Base-by-base conservation (phyloP, 148 eudicot genomes). In the Diospyros lotus region DNA sequence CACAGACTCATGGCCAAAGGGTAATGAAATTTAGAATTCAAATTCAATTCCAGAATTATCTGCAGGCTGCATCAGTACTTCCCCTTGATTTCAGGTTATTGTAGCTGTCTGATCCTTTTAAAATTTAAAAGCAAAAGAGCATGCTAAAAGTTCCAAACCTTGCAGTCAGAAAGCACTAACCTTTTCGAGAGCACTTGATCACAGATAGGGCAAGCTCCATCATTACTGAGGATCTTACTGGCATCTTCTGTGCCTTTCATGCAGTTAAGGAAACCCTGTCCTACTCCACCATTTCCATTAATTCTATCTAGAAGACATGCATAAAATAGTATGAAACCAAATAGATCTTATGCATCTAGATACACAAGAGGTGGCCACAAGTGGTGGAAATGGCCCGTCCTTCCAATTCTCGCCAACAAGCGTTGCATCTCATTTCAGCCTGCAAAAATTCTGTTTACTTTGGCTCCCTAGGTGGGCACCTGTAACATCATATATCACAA, bases 371-470 rank as follows among this genome's bases (percentile, higher is more conserved):
- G 85, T 94, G 98, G 82, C 94, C 94, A 78, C 98, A 94, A 53
- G 90, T 89, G 63, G 98, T 94, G 8, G 96, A 75, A 75, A 92
- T 78, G 71, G 97, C 98, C 68, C 87, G 87, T 55, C 96, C 98
- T 84, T 94, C 98, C 87, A 94, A 75, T 71, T 92, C 98, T 74
- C 93, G 86, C 98, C 98, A 92, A 86, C 98, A 94, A 8, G 96
- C 96, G 63, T 94, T 94, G 91, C 98, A 94, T 80, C 97, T 94
- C 98, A 94, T 94, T 79, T 85, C 78, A 81, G 77, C 72, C 72
- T 84, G 84, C 75, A 68, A 73, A 68, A 54, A 60, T 56, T 17
- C 28, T 0, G 28, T 28, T 28, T 28, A 28, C 28, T 70, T 59
- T 8, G 56, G 73, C 63, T 69, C 68, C 64, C 77, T 51, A 66